Evolutionary conservation across 805 yeast genomes (phyloP).

Genomic region (Ogataea populi-albae): DNA sequence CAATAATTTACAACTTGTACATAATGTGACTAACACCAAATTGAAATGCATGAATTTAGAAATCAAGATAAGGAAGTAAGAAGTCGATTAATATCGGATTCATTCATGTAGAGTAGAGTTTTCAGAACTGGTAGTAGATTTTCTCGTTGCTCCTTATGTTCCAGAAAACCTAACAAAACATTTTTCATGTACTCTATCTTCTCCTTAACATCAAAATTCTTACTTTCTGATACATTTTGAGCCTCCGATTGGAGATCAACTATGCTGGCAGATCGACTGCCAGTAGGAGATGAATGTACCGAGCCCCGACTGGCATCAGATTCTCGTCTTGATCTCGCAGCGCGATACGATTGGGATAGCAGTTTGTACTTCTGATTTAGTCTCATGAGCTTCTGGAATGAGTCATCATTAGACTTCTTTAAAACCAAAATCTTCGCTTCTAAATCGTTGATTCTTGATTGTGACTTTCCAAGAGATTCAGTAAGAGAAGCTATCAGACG

Average conservation of each 20-base stretch:
- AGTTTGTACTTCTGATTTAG: slow-evolving; percentile 67
- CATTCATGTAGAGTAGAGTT: slow-evolving; percentile 64
- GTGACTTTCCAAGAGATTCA: slow-evolving; percentile 49
- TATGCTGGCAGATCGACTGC: slow-evolving; percentile 22
- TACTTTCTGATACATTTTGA: slow-evolving; percentile 14
- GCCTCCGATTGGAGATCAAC: slow-evolving; percentile 5
- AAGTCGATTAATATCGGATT: slow-evolving; percentile 73
- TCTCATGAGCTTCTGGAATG: slow-evolving; percentile 64
- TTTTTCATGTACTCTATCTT: slow-evolving; percentile 81
- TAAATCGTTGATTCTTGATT: slow-evolving; percentile 50
- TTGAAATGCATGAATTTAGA: background rate
- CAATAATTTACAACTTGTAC: background rate
- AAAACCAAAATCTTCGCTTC: slow-evolving; percentile 54
- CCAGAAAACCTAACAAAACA: slow-evolving; percentile 86
- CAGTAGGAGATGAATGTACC: slow-evolving; percentile 19
- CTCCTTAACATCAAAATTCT: slow-evolving; percentile 33
- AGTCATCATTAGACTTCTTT: slow-evolving; percentile 62
- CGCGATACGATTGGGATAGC: slow-evolving; percentile 55
- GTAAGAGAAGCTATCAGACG: slow-evolving; percentile 43
- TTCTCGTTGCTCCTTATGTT: slow-evolving; percentile 87
- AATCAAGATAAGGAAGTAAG: slow-evolving; percentile 42
- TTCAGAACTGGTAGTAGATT: slow-evolving; percentile 84
- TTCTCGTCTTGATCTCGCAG: slow-evolving; percentile 27
- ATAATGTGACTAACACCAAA: background rate
- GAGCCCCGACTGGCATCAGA: slow-evolving; percentile 21